Base-by-base conservation (phyloP, 1,284 basidiomycete genomes). In the Dichomitus squalens region DNA sequence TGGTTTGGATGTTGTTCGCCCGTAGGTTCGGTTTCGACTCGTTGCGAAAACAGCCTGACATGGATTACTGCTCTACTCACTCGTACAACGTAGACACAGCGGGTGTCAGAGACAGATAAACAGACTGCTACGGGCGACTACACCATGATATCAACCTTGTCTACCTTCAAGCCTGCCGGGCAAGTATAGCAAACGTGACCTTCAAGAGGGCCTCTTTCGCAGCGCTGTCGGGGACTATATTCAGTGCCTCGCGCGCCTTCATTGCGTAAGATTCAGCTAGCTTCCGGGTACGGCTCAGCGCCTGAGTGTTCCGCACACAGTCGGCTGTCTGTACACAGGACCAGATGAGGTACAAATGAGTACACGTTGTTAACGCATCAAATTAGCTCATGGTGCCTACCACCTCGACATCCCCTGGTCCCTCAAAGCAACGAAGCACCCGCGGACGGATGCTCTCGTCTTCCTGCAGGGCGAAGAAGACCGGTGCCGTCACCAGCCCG, bases 391-490 rank as follows among this genome's bases (percentile, higher is more conserved):
- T 12, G 23, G 7, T 4, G 16, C 40, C 7, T 20, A 46, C 52
- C 41, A 36, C 34, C 23, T 34, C 52, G 5, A 36, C 52, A n/a
- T 53, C 52, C 12, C 52, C 52, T 6, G 52, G 41, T 7, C n/a
- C 8, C 16, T 23, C 11, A n/a, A 53, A 53, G 29, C 31, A 41
- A 11, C 52, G 52, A 9, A 53, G 31, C 7, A 53, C 34, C n/a
- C 44, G 40, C 9, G 52, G 41, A 11, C 29, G 52, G 31, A 53
- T 36, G 33, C 31, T 34, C 41, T 44, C 41, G 34, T 53, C 52
- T 18, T 53, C 52, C 14, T 53, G 31, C 12, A 53, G 52, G 1
- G 52, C 52, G 34, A 53, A 53, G 41, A 53, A 53, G 4, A 46
- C 52, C 20, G 52, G 52, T 4, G 29, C 52, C 8, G 52, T 53